A percentile compares a stretch with the other conserved stretches of the same genome.
These are phyloP conservation scores for Amaranthus tricolor DNA, from an alignment of 179 eudicot species.

Conservation along the genomic window DNA sequence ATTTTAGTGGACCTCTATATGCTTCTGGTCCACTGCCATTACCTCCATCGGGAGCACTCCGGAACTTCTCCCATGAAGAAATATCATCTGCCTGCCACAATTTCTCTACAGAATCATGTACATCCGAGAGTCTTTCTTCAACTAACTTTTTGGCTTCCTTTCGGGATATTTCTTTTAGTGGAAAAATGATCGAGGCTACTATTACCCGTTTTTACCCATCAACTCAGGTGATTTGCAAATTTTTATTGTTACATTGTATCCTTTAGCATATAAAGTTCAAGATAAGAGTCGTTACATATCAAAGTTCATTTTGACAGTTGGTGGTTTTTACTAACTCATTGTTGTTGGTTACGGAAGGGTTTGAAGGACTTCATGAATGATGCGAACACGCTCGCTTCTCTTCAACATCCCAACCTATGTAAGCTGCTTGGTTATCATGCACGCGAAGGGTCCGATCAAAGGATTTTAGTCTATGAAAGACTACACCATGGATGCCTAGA, in stretches of 20 bases:
- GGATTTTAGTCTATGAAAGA: constrained; percentile 91
- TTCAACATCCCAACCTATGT: constrained; percentile 85
- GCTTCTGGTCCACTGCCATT: constrained; percentile 74
- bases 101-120: constrained; percentile 74
- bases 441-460: constrained; percentile 70
- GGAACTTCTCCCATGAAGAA: constrained; percentile 71
- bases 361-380: constrained; percentile 76
- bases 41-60: constrained; percentile 49
- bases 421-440: constrained; percentile 92
- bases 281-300: not conserved
- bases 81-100: constrained; percentile 69
- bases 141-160: constrained; percentile 67
- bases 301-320: not conserved
- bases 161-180: constrained; percentile 44
- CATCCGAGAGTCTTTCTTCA: constrained; percentile 80
- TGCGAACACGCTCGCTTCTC: constrained; percentile 73
- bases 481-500: constrained; percentile 92
- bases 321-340: constrained; percentile 1
- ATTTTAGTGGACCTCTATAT: constrained; percentile 62
- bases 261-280: not conserved
- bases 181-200: constrained; percentile 69
- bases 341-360: constrained; percentile 42
- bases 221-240: constrained; percentile 49
- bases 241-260: constrained; percentile 5
- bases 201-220: constrained; percentile 73